These are phyloP conservation scores for Pichia sp. DNA, from an alignment of 1,139 yeast species.

Conservation along the genomic window DNA sequence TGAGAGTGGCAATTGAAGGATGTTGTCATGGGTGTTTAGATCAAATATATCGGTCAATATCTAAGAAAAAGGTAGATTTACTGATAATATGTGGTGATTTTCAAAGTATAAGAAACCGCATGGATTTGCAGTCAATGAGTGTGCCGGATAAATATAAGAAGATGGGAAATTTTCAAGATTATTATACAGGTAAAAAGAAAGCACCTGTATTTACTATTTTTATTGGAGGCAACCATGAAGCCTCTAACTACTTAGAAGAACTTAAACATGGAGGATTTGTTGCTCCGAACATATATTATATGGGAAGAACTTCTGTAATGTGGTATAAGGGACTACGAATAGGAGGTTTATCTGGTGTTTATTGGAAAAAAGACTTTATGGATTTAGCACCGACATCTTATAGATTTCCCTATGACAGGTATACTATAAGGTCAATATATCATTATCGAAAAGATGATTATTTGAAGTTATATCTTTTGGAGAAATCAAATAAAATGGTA, in stretches of 20 bases:
- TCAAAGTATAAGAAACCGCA: conserved; percentile 60
- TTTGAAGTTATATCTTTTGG: conserved; percentile 46
- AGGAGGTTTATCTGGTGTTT: conserved; percentile 84
- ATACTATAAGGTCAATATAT: conserved; percentile 55
- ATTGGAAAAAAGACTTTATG: conserved; percentile 47
- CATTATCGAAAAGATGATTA: conserved; percentile 69
- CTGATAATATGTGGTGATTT: conserved; percentile 85
- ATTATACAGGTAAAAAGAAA: conserved; percentile 52
- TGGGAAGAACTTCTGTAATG: conserved; percentile 75
- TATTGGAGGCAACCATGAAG: conserved; percentile 95
- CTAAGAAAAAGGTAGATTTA: conserved; percentile 45
- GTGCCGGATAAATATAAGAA: conserved; percentile 50
- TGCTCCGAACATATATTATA: conserved; percentile 79
- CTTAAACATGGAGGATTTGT: conserved; percentile 91
- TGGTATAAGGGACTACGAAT: conserved; percentile 72
- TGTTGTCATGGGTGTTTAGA: conserved; percentile 88
- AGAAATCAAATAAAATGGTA: conserved; percentile 32
- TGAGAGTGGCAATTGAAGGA: conserved; percentile 74
- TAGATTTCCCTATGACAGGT: conserved; percentile 43
- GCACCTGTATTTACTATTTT: conserved; percentile 82
- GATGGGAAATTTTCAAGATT: conserved; percentile 75
- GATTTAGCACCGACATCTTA: conserved; percentile 35
- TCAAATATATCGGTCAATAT: conserved; percentile 44
- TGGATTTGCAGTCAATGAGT: conserved; percentile 65
- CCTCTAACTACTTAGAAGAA: conserved; percentile 71